Conservation (phyloP, 2,329 filamentous ascomycete genomes). For the Orbilia javanica region DNA sequence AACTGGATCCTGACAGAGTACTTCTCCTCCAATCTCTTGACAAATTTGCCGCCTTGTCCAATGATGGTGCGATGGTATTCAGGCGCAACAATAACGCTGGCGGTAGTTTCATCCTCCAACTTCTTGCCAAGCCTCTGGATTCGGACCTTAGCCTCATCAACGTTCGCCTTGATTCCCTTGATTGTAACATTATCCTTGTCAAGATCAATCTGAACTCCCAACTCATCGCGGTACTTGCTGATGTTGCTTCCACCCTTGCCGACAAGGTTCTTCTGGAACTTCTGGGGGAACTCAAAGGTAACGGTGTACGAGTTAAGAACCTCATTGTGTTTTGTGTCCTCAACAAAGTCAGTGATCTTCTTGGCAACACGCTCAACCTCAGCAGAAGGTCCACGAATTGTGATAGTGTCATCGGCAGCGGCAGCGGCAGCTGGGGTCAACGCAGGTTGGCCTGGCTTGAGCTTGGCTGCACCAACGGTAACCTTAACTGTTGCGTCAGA, state of each 20-base stretch:
- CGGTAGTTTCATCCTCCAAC: slow-evolving; percentile 89
- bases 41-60: slow-evolving; percentile 85
- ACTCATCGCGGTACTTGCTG: slow-evolving; percentile 76
- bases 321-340: slow-evolving; percentile 71
- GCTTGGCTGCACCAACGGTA: slow-evolving; percentile 60
- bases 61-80: slow-evolving; percentile 96
- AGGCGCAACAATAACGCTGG: slow-evolving; percentile 88
- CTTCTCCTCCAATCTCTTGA: slow-evolving; percentile 90
- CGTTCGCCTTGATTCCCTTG: slow-evolving; percentile 95
- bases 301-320: slow-evolving; percentile 74
- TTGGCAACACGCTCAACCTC: slow-evolving; percentile 74
- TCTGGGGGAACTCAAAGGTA: slow-evolving; percentile 92
- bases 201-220: slow-evolving; percentile 84
- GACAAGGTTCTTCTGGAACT: slow-evolving; percentile 88
- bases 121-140: slow-evolving; percentile 83
- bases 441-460: slow-evolving; percentile 58
- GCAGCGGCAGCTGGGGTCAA: slow-evolving; percentile 43
- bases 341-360: slow-evolving; percentile 75
- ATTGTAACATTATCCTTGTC: slow-evolving; percentile 94
- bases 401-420: slow-evolving; percentile 60
- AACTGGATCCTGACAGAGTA: slow-evolving; percentile 98
- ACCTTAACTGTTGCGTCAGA: slow-evolving; percentile 59
- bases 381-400: slow-evolving; percentile 60
- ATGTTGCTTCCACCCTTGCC: slow-evolving; percentile 77
- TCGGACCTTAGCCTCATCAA: slow-evolving; percentile 84